Conservation (phyloP, 2,329 filamentous ascomycete genomes). For the Penicillium fuscoglaucum region DNA sequence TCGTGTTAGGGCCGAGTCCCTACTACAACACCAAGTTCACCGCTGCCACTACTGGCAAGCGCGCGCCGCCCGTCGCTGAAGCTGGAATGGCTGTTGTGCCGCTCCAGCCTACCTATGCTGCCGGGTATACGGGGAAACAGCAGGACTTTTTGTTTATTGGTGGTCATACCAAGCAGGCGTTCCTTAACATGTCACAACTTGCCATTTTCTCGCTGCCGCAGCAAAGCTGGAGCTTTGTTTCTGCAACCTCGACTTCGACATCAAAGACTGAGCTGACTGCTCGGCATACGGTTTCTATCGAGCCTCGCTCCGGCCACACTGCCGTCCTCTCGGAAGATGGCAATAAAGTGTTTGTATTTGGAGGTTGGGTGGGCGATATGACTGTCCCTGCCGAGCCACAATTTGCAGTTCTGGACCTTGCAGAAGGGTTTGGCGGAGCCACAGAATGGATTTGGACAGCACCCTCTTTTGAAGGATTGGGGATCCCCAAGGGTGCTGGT, state of each 20-base stretch:
- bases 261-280: constrained; percentile 59
- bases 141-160: constrained; percentile 79
- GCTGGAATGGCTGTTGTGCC: constrained; percentile 84
- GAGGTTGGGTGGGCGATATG: constrained; percentile 89
- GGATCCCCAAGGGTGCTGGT: constrained; percentile 47
- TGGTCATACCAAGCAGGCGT: constrained; percentile 78
- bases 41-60: constrained; percentile 48
- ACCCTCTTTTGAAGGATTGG: constrained; percentile 41
- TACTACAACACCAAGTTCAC: constrained; percentile 42
- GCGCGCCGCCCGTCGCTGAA: constrained; percentile 71
- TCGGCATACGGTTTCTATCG: constrained; percentile 55
- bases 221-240: constrained; percentile 80
- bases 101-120: constrained; percentile 68
- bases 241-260: constrained; percentile 53
- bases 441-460: constrained; percentile 48
- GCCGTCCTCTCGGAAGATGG: constrained; percentile 79
- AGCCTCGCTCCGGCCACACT: constrained; percentile 86
- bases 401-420: constrained; percentile 73
- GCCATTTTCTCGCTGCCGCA: constrained; percentile 86
- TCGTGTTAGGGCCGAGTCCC: constrained; percentile 52
- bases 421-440: constrained; percentile 65
- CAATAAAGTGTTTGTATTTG: constrained; percentile 72
- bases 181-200: constrained; percentile 91
- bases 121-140: constrained; percentile 65
- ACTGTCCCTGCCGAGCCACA: constrained; percentile 76